Base-by-base conservation (phyloP, 2,329 filamentous ascomycete genomes). In the Allantophomopsis cytisporea region DNA sequence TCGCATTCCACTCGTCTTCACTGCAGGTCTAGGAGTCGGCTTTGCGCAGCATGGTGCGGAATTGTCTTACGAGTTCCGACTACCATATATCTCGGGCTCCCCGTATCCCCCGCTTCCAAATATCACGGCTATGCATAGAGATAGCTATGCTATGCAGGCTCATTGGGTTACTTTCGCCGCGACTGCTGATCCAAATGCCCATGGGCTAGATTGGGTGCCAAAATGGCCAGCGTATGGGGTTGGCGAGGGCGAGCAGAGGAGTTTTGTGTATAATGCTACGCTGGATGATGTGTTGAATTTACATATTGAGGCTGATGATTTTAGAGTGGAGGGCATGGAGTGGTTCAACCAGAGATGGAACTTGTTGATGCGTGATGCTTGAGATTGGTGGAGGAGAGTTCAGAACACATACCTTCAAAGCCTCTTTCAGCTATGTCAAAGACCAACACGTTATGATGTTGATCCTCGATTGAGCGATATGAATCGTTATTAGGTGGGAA, bases 281-380 rank as follows among this genome's bases (percentile, higher is more conserved):
- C 13, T 41, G 21, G 30, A 33, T 14, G 17, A 41, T 20, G 18
- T 32, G 7, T 21, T 40, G 15, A 40, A 39, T 16, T 40, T 42
- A 30, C 37, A 39, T 36, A 14, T 40, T 16, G 40, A 42, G 14
- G 31, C 40, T 7, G 36, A 39, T 35, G 30, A 35, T 31, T 41
- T 41, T 13, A 31, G 37, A 12, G 23, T 17, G 16, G 39, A 36
- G 20, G 31, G 31, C 12, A 34, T 41, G 7, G 18, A 28, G 21
- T 41, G 32, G 38, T 38, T 32, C 17, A 38, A 41, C 73, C 69
- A 69, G 59, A 63, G 42, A 65, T 66, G 51, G 70, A 62, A 42
- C 61, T 74, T 42, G 20, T 16, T 39, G 28, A 39, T 28, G 23
- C 23, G 23, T 28, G 23, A 28, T 20, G 7, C 7, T 20, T 20